These are phyloP conservation scores for Boletus albobrunnescens DNA, from an alignment of 1,284 basidiomycete species.

Conservation along the genomic window DNA sequence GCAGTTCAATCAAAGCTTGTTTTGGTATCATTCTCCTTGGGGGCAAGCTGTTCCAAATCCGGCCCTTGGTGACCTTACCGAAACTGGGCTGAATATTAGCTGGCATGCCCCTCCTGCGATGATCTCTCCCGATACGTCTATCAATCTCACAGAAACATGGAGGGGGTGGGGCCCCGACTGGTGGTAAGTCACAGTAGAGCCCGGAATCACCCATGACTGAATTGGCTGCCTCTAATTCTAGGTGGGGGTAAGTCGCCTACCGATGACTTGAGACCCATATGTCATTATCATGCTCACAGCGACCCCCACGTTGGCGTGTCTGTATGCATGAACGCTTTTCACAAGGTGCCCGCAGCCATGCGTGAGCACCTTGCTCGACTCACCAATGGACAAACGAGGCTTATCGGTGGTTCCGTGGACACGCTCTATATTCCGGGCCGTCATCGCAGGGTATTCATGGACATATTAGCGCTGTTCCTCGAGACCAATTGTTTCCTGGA, in stretches of 20 bases:
- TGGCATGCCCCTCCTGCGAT: slow-evolving; percentile 37
- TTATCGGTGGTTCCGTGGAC: slow-evolving; percentile 49
- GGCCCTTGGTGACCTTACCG: slow-evolving; percentile 25
- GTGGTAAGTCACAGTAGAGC: slow-evolving; percentile 35
- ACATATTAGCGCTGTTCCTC: slow-evolving; percentile 41
- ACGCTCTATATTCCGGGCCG: slow-evolving; percentile 46
- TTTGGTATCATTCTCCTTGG: slow-evolving; percentile 52
- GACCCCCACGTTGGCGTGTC: slow-evolving; percentile 43
- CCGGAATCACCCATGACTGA: slow-evolving; percentile 3
- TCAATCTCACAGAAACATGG: slow-evolving; percentile 37
- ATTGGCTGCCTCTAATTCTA: slow-evolving; percentile 11
- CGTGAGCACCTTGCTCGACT: slow-evolving; percentile 37
- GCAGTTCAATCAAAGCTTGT: slow-evolving; percentile 41
- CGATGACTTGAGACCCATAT: background rate
- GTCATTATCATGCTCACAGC: slow-evolving; percentile 21
- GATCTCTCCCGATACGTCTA: slow-evolving; percentile 39
- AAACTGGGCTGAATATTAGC: slow-evolving; percentile 18
- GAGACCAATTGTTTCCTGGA: slow-evolving; percentile 49
- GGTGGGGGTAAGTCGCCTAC: slow-evolving; percentile 38
- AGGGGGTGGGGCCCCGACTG: slow-evolving; percentile 41
- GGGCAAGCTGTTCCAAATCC: slow-evolving; percentile 41
- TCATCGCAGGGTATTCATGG: slow-evolving; percentile 38
- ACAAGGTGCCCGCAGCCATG: slow-evolving; percentile 33
- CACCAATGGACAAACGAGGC: slow-evolving; percentile 34
- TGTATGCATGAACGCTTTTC: slow-evolving; percentile 42